Percentiles rank a stretch among this genome's conserved stretches.
phyloP scores from a whole-genome alignment of 2,329 filamentous ascomycete species.

The Amauroascus niger region DNA sequence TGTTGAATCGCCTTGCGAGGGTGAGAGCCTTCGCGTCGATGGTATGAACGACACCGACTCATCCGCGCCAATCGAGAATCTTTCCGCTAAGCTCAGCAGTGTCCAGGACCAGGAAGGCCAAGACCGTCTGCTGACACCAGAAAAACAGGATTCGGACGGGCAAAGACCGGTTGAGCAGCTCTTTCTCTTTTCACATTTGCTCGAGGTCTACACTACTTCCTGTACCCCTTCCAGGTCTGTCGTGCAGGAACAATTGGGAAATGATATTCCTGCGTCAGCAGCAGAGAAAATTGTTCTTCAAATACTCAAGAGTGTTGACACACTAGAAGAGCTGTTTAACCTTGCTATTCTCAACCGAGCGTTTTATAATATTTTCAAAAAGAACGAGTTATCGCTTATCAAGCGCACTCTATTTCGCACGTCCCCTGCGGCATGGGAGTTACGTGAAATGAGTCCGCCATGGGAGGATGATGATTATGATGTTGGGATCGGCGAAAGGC shows the following conservation, averaged over 20 bases:
- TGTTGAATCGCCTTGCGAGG: conserved; percentile 13
- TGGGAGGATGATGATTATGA: conserved; percentile 36
- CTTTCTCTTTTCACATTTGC: neutral
- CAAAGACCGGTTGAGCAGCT: neutral
- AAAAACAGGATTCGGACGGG: neutral
- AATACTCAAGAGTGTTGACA: conserved; percentile 43
- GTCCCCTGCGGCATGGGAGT: conserved; percentile 52
- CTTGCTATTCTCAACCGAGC: conserved; percentile 46
- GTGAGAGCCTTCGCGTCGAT: neutral
- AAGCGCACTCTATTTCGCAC: conserved; percentile 43
- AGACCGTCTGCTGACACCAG: neutral
- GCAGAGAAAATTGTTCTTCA: conserved; percentile 44
- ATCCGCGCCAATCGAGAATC: neutral
- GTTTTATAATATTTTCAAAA: conserved; percentile 50
- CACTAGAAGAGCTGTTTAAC: conserved; percentile 47
- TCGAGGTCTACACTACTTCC: conserved; percentile 2
- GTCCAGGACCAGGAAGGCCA: neutral
- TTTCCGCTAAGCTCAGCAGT: neutral
- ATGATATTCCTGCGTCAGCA: conserved; percentile 32
- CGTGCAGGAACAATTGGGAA: conserved; percentile 14
- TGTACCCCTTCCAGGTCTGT: conserved; percentile 2
- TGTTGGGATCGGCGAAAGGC: conserved; percentile 36
- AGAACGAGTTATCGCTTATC: conserved; percentile 46
- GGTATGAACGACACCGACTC: neutral
- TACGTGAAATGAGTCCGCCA: conserved; percentile 49